Base-by-base conservation (phyloP, 1,284 basidiomycete genomes). In the Neotropicomus parvogracilis region DNA sequence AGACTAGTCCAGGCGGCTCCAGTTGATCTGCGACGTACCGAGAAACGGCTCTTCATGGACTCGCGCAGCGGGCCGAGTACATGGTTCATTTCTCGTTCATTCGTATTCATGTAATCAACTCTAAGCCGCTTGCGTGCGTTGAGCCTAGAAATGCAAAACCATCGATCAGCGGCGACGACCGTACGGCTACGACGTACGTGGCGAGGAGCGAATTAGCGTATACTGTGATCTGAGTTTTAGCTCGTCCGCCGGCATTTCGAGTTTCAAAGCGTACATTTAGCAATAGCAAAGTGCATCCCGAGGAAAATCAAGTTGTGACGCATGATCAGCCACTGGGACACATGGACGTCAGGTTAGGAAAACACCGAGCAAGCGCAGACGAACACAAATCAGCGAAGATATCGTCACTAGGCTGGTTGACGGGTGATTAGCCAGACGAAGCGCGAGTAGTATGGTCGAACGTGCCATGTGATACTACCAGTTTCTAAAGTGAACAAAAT, bases 401-500 rank as follows among this genome's bases (percentile, higher is more conserved):
- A 64, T 50, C 9, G 63, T 64, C 1, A 64, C 64, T n/a, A 68
- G 44, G 21, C 63, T 64, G 13, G 19, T 44, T 0, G 6, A 38
- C 2, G 1, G 19, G 5, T 20, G 51, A 7, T 71, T 51, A 32
- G 70, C 61, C 2, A 58, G 58, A 28, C 63, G 46, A 71, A 52
- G 14, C 14, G 13, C 21, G 4, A 27, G 6, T n/a, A 11, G 29
- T 19, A 44, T 27, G 6, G 38, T 37, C 10, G 3, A 31, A 44
- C 42, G 3, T 48, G 75, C 77, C 68, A 72, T 6, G 78, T 80
- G 10, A 80, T 51, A 2, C 70, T 57, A 4, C 78, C 79, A 4
- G 73, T 80, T 50, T 81, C 78, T 12, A 81, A 60, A 0, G 79
- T 75, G 44, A 80, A 80, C 3, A 79, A 48, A 40, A 76, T 78